These are phyloP conservation scores for Saccharum officinarum DNA, from an alignment of 176 grass and related monocot species.

Conservation along the genomic window DNA sequence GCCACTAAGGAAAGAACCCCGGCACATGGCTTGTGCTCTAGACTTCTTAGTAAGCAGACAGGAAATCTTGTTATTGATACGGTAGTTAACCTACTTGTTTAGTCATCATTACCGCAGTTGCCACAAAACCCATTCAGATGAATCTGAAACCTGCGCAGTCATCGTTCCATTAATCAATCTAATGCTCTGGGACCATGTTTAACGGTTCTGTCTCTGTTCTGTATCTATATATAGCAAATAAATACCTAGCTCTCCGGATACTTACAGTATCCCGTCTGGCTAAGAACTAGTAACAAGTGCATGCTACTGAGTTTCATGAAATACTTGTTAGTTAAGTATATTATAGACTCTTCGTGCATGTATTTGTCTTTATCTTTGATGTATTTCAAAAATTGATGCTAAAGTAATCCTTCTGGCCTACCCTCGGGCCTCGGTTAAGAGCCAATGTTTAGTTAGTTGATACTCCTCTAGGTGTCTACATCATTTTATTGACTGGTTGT, in stretches of 20 bases:
- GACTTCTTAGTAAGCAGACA: conserved; percentile 51
- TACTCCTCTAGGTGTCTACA: conserved; percentile 40
- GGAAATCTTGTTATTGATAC: conserved; percentile 55
- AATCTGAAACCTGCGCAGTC: conserved; percentile 35
- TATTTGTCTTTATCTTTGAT: conserved; percentile 34
- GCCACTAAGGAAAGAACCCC: conserved; percentile 42
- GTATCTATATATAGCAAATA: conserved; percentile 28
- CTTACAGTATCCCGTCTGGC: conserved; percentile 16
- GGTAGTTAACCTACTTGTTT: conserved; percentile 48
- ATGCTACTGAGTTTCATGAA: conserved; percentile 8
- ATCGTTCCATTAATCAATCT: conserved; percentile 26
- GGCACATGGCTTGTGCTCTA: conserved; percentile 64
- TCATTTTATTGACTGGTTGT: conserved; percentile 34
- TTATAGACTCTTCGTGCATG: conserved; percentile 36
- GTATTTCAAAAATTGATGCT: conserved; percentile 32
- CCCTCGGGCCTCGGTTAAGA: not conserved
- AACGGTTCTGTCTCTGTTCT: conserved; percentile 14
- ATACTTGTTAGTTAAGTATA: conserved; percentile 15
- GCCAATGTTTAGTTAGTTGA: conserved; percentile 38
- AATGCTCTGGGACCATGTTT: conserved; percentile 34
- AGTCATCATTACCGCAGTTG: conserved; percentile 43
- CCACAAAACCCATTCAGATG: conserved; percentile 41
- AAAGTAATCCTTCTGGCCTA: conserved; percentile 19
- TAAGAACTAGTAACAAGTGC: conserved; percentile 20
- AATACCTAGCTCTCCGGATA: conserved; percentile 27